Base-by-base conservation (phyloP, 2,329 filamentous ascomycete genomes). In the Graphilbum fragrans region DNA sequence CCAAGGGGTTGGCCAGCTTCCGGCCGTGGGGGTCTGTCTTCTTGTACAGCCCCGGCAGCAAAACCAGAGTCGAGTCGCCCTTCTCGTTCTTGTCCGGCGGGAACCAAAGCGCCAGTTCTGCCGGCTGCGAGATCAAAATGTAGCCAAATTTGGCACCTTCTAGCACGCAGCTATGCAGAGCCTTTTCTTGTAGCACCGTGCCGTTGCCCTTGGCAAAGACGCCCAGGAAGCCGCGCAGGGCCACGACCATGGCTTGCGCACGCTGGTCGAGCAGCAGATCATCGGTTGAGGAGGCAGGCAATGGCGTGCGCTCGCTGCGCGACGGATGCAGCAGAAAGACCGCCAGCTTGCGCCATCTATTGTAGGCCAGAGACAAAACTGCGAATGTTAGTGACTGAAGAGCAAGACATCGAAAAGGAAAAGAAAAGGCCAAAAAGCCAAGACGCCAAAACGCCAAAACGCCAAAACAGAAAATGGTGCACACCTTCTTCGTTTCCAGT, bases 71-170 rank as follows among this genome's bases (percentile, higher is more conserved):
- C 19, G 9, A 25, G 25, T 29, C 42, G 29, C 16, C 18, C 22
- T 37, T 16, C 25, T 9, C 32, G 6, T 23, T 14, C 20, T 22
- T 36, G 17, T 29, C 21, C 3, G 21, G 32, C 29, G 25, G 37
- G 20, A 31, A 44, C 22, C 31, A 19, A n/a, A 45, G 19, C 12
- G 25, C 18, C 35, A 39, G 65, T 27, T 66, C 63, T 8, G 53
- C 52, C 0, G 63, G 62, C 39, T 68, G 64, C 5, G 64, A 67
- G 25, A 67, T 52, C 7, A 68, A 39, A 17, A 60, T 40, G 43
- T 66, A 63, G 11, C 65, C 65, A 21, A 67, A 52, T 38, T 55
- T 61, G 17, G 60, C 52, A 31, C 58, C 63, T 48, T 66, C 63
- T 4, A 56, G 45, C 17, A 65, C 58, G 12, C 67, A 55, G 12